phyloP scores from a whole-genome alignment of 2,329 filamentous ascomycete species.

The Hypoxylon sp. region DNA sequence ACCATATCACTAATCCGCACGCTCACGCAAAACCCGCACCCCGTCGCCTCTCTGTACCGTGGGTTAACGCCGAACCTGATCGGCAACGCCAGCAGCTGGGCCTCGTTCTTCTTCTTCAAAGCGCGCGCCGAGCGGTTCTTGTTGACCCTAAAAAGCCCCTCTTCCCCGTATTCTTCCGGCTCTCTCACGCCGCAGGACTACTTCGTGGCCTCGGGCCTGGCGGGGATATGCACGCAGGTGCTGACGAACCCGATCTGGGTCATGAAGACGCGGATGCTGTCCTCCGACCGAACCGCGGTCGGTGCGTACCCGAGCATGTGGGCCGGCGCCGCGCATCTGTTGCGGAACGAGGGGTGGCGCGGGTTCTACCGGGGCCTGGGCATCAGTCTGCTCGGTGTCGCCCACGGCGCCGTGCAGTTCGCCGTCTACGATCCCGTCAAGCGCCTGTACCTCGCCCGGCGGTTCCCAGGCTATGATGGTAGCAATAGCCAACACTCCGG shows the following conservation, averaged over 20 bases:
- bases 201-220: slow-evolving; percentile 76
- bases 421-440: slow-evolving; percentile 85
- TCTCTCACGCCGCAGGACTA: slow-evolving; percentile 73
- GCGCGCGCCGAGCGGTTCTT: slow-evolving; percentile 61
- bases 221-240: slow-evolving; percentile 78
- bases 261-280: slow-evolving; percentile 96
- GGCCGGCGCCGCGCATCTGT: slow-evolving; percentile 73
- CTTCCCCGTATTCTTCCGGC: slow-evolving; percentile 1
- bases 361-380: slow-evolving; percentile 91
- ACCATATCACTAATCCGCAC: slow-evolving; percentile 62
- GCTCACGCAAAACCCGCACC: slow-evolving; percentile 60
- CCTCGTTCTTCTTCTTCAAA: slow-evolving; percentile 87
- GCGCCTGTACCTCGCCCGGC: slow-evolving; percentile 62
- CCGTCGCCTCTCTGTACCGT: slow-evolving; percentile 79
- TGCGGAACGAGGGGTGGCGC: slow-evolving; percentile 72
- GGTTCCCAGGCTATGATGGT: slow-evolving; percentile 37
- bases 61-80: slow-evolving; percentile 90
- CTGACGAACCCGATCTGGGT: slow-evolving; percentile 98
- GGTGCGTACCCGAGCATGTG: slow-evolving; percentile 85
- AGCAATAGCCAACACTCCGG: no score
- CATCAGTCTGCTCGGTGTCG: slow-evolving; percentile 84
- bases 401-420: slow-evolving; percentile 94
- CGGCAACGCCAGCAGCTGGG: slow-evolving; percentile 91
- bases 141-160: slow-evolving; percentile 46
- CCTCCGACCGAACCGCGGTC: slow-evolving; percentile 74